Base-by-base conservation (phyloP, 2,329 filamentous ascomycete species). In the Colletotrichum echinochloae region DNA sequence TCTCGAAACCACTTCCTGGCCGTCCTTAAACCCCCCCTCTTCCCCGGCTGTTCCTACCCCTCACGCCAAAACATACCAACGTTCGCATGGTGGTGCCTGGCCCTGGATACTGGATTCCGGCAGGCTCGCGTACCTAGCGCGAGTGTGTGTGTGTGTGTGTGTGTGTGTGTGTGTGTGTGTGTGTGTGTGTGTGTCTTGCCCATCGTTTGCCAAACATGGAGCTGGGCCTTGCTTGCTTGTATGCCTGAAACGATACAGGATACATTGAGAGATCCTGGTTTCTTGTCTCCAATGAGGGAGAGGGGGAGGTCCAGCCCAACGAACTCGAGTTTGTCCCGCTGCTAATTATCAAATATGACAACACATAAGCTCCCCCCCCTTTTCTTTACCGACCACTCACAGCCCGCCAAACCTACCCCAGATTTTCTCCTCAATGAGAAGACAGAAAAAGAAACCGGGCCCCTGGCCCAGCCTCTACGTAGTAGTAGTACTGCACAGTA, bases 341-440 rank as follows among this genome's bases (percentile, higher is more conserved):
- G 39, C 20, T 55, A n/a, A n/a, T n/a, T n/a, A 54, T n/a, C 20
- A n/a, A 51, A n/a, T 44, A 16, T 39, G 46, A 61, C 59, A 57
- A 18, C 39, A 33, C 28, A 46, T 18, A 63, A 26, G 18, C 14
- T 12, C 8, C 18, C n/a, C n/a, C 28, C 20, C 16, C 3, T 8
- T 7, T 18, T 20, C 20, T 5, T 20, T 23, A 46, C 20, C 46
- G 60, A 23, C 67, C 67, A 70, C 49, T 70, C 64, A 67, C 64
- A 44, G 46, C 41, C 28, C 39, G 44, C 46, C 35, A 61, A 63
- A 46, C 39, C 37, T 70, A 62, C 67, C 64, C 67, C 67, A 41
- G 67, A 16, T 70, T 70, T 70, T 54, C 64, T 57, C 56, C 66
- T 55, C 54, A 59, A 20, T 2, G 2, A 18, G 37, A 39, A 16